Percentiles rank a stretch among this genome's conserved stretches.
phyloP scores from a whole-genome alignment of 2,329 filamentous ascomycete genomes.

The Fusarium algeriense region DNA sequence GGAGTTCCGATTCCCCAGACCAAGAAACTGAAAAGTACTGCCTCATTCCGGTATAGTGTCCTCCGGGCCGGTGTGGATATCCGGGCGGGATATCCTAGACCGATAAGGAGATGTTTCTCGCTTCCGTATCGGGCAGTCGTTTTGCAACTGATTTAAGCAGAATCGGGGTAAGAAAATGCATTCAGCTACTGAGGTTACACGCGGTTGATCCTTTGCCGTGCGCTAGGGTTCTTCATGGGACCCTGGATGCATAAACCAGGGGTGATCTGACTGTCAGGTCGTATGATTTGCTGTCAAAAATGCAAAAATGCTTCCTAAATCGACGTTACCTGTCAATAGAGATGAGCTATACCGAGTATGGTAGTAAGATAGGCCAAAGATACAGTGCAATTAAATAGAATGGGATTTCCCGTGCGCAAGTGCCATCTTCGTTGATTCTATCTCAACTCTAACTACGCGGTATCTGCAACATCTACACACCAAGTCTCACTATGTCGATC shows the following conservation, averaged over 20 bases:
- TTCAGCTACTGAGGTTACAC: no score
- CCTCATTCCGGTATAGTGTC: conserved; percentile 11
- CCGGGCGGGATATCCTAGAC: conserved; percentile 1
- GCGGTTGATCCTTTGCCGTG: background rate
- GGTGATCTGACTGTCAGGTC: background rate
- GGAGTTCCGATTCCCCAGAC: background rate
- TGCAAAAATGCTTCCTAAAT: background rate
- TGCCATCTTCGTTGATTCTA: background rate
- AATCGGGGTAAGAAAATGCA: conserved; percentile 1
- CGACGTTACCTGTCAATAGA: background rate
- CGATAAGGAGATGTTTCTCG: background rate
- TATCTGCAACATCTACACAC: background rate
- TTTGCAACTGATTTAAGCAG: conserved; percentile 15
- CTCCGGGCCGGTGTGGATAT: conserved; percentile 17
- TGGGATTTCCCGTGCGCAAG: background rate
- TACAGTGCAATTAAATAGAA: conserved; percentile 28
- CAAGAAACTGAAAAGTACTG: conserved; percentile 16
- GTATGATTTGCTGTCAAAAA: conserved; percentile 6
- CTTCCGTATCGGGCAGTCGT: conserved; percentile 27
- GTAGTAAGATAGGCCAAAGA: conserved; percentile 40
- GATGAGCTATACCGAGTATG: background rate
- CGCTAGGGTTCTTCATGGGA: background rate
- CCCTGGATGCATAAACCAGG: background rate
- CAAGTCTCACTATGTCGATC: background rate
- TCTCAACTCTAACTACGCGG: background rate